phyloP scores from a whole-genome alignment of 2,329 filamentous ascomycete genomes.

The Corynespora cassiicola region DNA sequence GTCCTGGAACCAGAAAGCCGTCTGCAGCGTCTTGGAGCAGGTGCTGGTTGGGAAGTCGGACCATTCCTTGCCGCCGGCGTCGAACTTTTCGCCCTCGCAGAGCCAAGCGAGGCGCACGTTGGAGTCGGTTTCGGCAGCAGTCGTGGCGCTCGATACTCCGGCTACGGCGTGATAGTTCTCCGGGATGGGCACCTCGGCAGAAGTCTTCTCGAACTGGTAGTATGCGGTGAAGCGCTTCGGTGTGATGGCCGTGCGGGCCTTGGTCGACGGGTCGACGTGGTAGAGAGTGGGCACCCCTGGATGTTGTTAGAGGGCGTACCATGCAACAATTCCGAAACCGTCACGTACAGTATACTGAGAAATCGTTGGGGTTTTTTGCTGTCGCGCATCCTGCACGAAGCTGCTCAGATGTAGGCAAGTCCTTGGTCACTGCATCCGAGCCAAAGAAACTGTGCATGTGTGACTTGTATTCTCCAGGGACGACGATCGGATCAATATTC shows the following conservation, averaged over 20 bases:
- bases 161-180: slow-evolving; percentile 47
- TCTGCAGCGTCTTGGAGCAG: slow-evolving; percentile 37
- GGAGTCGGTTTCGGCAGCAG: slow-evolving; percentile 29
- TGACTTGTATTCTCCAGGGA: slow-evolving; percentile 43
- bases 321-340: background rate
- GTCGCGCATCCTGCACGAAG: slow-evolving; percentile 51
- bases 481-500: slow-evolving; percentile 49
- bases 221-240: slow-evolving; percentile 51
- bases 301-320: background rate
- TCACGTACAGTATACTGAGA: slow-evolving; percentile 49
- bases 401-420: slow-evolving; percentile 37
- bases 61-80: slow-evolving; percentile 19
- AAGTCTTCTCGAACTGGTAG: slow-evolving; percentile 47
- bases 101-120: slow-evolving; percentile 17
- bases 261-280: slow-evolving; percentile 37
- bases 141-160: slow-evolving; percentile 45
- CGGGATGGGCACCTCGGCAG: slow-evolving; percentile 51
- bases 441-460: slow-evolving; percentile 51
- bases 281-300: slow-evolving; percentile 50
- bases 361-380: slow-evolving; percentile 52
- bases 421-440: slow-evolving; percentile 45
- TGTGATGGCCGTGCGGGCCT: slow-evolving; percentile 39
- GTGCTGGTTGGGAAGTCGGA: slow-evolving; percentile 40
- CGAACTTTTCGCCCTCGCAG: slow-evolving; percentile 18
- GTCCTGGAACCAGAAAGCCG: slow-evolving; percentile 43